Conservation (phyloP, 2,329 filamentous ascomycete genomes). For the Fusarium veterinarium region DNA sequence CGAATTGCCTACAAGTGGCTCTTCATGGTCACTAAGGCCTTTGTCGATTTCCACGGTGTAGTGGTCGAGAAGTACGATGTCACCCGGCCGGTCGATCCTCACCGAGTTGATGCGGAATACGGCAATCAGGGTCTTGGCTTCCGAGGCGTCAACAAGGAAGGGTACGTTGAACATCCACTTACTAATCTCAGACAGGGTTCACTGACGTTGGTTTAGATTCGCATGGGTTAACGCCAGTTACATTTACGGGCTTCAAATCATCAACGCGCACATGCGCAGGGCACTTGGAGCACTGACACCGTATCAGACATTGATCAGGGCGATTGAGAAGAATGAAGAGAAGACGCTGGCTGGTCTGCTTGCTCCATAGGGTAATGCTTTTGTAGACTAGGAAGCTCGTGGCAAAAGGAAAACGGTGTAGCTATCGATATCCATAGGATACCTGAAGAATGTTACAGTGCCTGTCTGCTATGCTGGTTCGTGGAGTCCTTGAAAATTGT, state of each 20-base stretch:
- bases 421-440: slow-evolving; percentile 1
- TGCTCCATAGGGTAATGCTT: slow-evolving; percentile 29
- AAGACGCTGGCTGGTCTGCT: slow-evolving; percentile 61
- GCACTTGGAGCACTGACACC: slow-evolving; percentile 89
- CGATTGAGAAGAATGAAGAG: slow-evolving; percentile 66
- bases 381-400: slow-evolving; percentile 14
- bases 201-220: slow-evolving; percentile 70
- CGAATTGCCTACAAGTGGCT: slow-evolving; percentile 95
- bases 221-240: slow-evolving; percentile 99
- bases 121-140: slow-evolving; percentile 97
- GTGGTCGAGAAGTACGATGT: slow-evolving; percentile 99
- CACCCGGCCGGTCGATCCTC: slow-evolving; percentile 87
- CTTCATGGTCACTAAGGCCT: slow-evolving; percentile 98
- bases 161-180: slow-evolving; percentile 63
- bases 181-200: neutral
- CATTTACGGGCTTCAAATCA: slow-evolving; percentile 89
- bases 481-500: neutral
- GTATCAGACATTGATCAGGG: slow-evolving; percentile 84
- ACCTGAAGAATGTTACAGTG: slow-evolving; percentile 18
- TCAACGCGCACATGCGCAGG: slow-evolving; percentile 89
- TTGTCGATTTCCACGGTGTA: slow-evolving; percentile 97
- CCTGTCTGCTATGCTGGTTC: neutral
- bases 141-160: slow-evolving; percentile 94
- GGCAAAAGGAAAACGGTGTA: slow-evolving; percentile 7
- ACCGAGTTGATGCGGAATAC: slow-evolving; percentile 96